Conservation (phyloP, 306 rosid genomes). For the Citrullus mucosospermus region DNA sequence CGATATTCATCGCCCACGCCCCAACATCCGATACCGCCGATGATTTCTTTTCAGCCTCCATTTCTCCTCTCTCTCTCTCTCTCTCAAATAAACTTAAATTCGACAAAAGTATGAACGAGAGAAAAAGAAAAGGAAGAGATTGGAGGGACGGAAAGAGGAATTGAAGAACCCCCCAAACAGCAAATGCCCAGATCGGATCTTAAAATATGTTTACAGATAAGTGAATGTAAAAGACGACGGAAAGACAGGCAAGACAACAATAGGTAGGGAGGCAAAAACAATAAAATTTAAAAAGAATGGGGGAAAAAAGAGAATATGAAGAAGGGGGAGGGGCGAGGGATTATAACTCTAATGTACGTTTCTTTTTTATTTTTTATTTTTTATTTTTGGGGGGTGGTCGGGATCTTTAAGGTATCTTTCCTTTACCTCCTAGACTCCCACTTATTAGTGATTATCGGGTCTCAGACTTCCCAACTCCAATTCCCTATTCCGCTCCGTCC, state of each 20-base stretch:
- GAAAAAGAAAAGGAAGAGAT: background rate
- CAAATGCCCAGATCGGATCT: constrained; percentile 13
- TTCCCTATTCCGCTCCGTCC: background rate
- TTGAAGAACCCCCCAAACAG: background rate
- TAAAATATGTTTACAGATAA: background rate
- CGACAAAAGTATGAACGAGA: background rate
- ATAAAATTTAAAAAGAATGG: background rate
- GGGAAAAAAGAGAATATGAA: background rate
- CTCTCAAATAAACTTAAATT: background rate
- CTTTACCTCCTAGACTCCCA: background rate
- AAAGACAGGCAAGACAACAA: background rate
- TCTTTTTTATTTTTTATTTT: too few species aligned
- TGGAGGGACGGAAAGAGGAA: background rate
- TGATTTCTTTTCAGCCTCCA: constrained; percentile 70
- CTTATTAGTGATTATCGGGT: background rate
- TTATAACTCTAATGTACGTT: too few species aligned
- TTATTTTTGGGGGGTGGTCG: too few species aligned
- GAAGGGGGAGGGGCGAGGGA: background rate
- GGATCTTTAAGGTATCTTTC: background rate
- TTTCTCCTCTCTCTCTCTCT: background rate
- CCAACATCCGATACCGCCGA: constrained; percentile 57
- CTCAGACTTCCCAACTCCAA: background rate
- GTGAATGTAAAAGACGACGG: constrained; percentile 2
- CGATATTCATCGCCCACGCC: constrained; percentile 84
- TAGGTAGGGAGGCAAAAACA: too few species aligned